Conservation (phyloP, 2,329 filamentous ascomycete genomes). For the Magnaporthales sp. region DNA sequence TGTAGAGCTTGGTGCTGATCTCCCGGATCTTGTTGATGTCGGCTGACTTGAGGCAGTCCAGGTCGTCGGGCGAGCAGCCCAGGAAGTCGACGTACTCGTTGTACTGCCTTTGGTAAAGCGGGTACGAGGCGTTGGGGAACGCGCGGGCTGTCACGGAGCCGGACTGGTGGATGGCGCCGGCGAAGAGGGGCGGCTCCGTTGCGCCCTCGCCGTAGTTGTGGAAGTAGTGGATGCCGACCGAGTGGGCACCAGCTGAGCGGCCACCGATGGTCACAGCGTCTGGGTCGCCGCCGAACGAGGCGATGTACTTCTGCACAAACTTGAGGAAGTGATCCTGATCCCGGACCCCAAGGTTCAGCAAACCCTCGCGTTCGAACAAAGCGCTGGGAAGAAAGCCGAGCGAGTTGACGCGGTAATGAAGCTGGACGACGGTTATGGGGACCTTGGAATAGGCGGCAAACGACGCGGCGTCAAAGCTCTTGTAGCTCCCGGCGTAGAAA, state of each 20-base stretch:
- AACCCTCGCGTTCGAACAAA: neutral
- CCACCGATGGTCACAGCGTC: neutral
- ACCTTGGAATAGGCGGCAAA: neutral
- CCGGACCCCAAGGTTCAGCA: neutral
- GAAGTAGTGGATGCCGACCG: conserved; percentile 2
- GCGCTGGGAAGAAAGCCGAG: neutral
- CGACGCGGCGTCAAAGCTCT: neutral
- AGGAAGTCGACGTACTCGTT: neutral
- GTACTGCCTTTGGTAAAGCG: conserved; percentile 1
- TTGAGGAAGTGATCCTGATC: neutral
- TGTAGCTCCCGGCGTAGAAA: neutral
- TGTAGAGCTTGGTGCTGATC: conserved; percentile 16
- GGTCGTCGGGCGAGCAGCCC: neutral
- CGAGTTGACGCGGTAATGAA: neutral
- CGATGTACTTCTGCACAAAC: conserved; percentile 2
- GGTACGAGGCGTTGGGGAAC: neutral
- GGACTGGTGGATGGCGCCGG: conserved; percentile 1
- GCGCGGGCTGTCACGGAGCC: neutral
- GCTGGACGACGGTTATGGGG: neutral
- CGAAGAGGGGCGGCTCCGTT: neutral
- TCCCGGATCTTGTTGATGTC: neutral
- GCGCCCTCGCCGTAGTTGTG: neutral
- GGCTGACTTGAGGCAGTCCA: neutral
- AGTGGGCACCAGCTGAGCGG: neutral
- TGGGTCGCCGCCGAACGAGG: neutral